Evolutionary conservation across 306 rosid species (phyloP), one percentile per base, ranked within the genome.

Genomic region (Rosa multiflora): DNA sequence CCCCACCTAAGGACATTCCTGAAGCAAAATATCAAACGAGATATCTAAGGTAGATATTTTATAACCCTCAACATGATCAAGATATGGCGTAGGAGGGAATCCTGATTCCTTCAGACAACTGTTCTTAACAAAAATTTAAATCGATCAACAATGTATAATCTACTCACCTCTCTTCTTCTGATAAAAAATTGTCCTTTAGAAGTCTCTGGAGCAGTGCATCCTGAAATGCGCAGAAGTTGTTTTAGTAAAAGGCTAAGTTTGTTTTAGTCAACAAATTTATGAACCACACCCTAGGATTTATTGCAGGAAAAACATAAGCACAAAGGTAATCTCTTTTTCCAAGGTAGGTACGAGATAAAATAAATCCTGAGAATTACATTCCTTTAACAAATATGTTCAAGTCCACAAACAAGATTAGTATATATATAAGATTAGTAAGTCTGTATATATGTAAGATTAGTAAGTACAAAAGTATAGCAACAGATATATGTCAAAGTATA

Each of bases 1-100:
- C 99, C 99, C 99, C 99, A 94, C 79, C 95, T 89, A 85, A 94
- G 95, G 78, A 94, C 90, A 46, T 89, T 88, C 88, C 99, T 92
- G 89, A 75, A 85, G 77, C 32, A 79, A 83, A 67, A 75, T 21
- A 77, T 62, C 53, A 48, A 52, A 83, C 72, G 12, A 61, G 59
- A 64, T 35, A 47, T 70, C 59, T 10, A 47, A 37, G 21, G n/a
- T 14, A 70, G 39, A 0, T 3, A 11, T 12, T 37, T 52, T 2
- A 6, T 8, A 42, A 35, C 21, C 43, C 66, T 78, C 55, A 32
- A 40, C 64, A 44, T 6, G 56, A 51, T 40, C 51, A 77, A 77
- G 69, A 43, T 40, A 73, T 15, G 32, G 56, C 21, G 49, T 72
- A 35, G 15, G 43, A 51, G 32, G 67, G 20, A 66, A 62, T 46